phyloP scores from a whole-genome alignment of 2,329 filamentous ascomycete species.

The Ceratocystis eucalypticola region DNA sequence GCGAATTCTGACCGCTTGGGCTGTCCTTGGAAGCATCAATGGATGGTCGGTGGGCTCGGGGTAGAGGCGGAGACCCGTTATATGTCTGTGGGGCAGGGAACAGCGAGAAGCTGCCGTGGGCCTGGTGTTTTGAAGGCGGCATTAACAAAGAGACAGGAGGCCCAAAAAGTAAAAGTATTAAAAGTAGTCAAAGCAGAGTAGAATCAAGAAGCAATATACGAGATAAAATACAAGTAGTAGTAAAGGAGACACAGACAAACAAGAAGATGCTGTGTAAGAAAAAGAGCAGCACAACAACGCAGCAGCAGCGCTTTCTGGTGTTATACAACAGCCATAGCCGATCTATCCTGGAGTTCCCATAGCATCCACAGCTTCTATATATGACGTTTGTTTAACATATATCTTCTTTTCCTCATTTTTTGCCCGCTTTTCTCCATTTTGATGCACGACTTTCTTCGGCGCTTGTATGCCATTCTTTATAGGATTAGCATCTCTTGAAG shows the following conservation, averaged over 20 bases:
- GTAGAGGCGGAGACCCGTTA: conserved; percentile 13
- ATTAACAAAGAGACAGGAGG: background rate
- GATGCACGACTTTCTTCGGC: background rate
- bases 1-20: background rate
- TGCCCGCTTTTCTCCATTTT: background rate
- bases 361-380: background rate
- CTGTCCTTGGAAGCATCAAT: conserved; percentile 7
- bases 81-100: conserved; percentile 10
- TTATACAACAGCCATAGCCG: background rate
- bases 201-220: background rate
- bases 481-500: background rate
- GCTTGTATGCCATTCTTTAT: conserved; percentile 6
- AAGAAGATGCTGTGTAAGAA: conserved; percentile 4
- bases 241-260: background rate
- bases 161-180: background rate
- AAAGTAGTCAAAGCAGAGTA: background rate
- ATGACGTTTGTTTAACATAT: background rate
- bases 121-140: conserved; percentile 7
- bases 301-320: conserved; percentile 1
- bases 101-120: conserved; percentile 16
- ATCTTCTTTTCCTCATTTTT: background rate
- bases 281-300: background rate
- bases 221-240: background rate
- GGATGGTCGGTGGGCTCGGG: background rate
- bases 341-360: background rate